Evolutionary conservation across 2,329 filamentous ascomycete genomes (phyloP), one percentile per base, ranked within the genome.

Genomic region (Botrytis deweyae): DNA sequence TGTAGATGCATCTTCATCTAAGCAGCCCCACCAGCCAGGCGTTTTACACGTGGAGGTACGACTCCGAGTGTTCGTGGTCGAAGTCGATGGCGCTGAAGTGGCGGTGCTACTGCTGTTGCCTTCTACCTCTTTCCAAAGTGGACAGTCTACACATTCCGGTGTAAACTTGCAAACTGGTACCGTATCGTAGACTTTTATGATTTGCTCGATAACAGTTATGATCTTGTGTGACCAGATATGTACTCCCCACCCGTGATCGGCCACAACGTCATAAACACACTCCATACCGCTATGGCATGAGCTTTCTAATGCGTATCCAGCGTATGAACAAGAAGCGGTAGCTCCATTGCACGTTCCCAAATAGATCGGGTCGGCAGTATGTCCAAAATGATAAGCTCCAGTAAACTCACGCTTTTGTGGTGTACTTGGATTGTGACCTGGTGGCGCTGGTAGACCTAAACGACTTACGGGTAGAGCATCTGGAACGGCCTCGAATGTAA

Each of bases 361-460:
- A 80, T 92, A 99, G 49, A 99, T 91, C 0, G 96, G 96, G 82
- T 99, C 96, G 0, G 96, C 96, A 0, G 94, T 98, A 80, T 98
- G 95, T 6, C 96, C 96, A 81, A 98, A 95, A 82, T 99, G 96
- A 80, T 90, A 97, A 0, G 92, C 87, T 20, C 93, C 95, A 0
- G 94, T 97, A 79, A 90, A 88, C 74, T 89, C 84, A 61, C 93
- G 87, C 55, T 88, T 87, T 79, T 97, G 93, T 44, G 93, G 91
- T 46, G 88, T 86, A 61, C 88, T 86, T 38, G 93, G 88, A 79
- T 95, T 88, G 64, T 91, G 87, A 38, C 93, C 93, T 0, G 95
- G 95, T 20, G 96, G 95, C 0, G 90, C 88, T 0, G 95, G 95
- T 12, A 99, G 88, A 36, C 95, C 96, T 0, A 99, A 87, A 40